These are phyloP conservation scores for Starmerella kuoi DNA, from an alignment of 805 yeast genomes.

Conservation along the genomic window DNA sequence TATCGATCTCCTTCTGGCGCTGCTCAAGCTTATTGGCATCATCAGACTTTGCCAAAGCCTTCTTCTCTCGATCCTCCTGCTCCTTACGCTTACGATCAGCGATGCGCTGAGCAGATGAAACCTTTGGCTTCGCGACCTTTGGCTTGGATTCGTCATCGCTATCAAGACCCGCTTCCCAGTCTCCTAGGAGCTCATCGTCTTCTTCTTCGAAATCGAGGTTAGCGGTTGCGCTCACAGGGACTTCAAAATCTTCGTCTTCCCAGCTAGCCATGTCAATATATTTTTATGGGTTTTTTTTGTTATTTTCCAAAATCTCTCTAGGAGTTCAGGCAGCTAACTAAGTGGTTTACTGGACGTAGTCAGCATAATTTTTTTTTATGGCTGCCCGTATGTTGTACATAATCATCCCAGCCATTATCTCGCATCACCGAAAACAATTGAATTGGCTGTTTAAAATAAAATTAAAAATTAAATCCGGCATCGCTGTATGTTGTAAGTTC, in stretches of 20 bases:
- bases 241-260: constrained; percentile 86
- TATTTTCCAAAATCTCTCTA: not conserved
- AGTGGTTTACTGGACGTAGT: no score
- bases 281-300: not conserved
- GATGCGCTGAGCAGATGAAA: constrained; percentile 33
- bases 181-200: constrained; percentile 68
- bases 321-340: not conserved
- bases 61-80: constrained; percentile 39
- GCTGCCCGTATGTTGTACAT: no score
- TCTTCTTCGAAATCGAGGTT: constrained; percentile 78
- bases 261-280: constrained; percentile 21
- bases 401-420: no score
- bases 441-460: no score
- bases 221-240: constrained; percentile 45
- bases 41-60: constrained; percentile 34
- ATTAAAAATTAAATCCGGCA: no score
- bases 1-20: constrained; percentile 65
- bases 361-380: no score
- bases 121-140: constrained; percentile 36
- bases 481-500: no score
- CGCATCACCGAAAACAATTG: no score
- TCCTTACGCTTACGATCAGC: constrained; percentile 33
- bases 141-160: constrained; percentile 38
- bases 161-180: constrained; percentile 77
- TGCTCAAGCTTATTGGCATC: constrained; percentile 64